Percentiles rank a stretch among this genome's conserved stretches.
Evolutionary conservation across 495 filamentous ascomycete species (phyloP).

Genomic region (Penicillium bovifimosum): DNA sequence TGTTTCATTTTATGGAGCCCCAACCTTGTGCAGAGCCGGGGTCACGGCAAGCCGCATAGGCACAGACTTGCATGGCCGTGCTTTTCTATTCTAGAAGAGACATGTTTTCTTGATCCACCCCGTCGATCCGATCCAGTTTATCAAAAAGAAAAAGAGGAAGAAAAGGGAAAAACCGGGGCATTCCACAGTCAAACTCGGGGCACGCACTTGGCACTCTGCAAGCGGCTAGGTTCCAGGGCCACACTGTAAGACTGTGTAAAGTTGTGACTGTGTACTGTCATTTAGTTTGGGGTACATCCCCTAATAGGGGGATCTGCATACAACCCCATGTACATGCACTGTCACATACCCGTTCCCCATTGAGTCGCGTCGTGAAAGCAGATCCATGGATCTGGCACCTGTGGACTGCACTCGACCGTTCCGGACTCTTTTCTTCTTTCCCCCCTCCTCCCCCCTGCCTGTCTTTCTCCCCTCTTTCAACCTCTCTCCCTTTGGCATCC

Average conservation of each 20-base stretch:
- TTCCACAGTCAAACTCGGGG: constrained; percentile 15
- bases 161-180: constrained; percentile 13
- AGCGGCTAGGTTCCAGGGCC: constrained; percentile 19
- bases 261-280: constrained; percentile 11
- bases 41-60: constrained; percentile 14
- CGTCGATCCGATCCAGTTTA: constrained; percentile 1
- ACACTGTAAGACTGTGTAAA: constrained; percentile 13
- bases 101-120: constrained; percentile 5
- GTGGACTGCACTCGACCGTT: constrained; percentile 23
- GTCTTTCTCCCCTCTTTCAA: constrained; percentile 10
- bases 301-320: background rate
- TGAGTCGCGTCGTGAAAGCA: constrained; percentile 27
- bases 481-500: constrained; percentile 11
- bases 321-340: background rate
- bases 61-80: constrained; percentile 8
- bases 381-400: constrained; percentile 32
- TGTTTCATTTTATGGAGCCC: background rate
- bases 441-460: constrained; percentile 14
- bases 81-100: constrained; percentile 15
- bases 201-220: constrained; percentile 31
- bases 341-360: constrained; percentile 15
- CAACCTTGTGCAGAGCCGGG: background rate
- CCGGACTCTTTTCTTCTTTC: constrained; percentile 28
- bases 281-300: constrained; percentile 9
- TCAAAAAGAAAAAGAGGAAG: background rate